A percentile compares a stretch with the other conserved stretches of the same genome.
Evolutionary conservation across 192 early-diverging fungal genomes (phyloP).

Genomic region (Umbelopsis isabellina): DNA sequence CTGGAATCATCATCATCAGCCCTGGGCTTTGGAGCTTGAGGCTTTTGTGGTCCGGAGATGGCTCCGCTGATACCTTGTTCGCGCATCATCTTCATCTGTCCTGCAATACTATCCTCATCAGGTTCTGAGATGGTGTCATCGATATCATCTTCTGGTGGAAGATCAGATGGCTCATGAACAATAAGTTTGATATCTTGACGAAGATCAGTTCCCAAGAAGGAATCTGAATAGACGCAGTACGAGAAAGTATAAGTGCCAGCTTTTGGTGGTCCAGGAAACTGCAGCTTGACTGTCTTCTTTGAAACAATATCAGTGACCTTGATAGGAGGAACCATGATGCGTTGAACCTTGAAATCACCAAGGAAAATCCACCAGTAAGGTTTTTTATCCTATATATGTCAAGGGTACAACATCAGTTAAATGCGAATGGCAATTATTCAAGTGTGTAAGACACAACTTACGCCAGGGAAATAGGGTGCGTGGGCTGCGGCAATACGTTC

Average conservation of each 20-base stretch:
- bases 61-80: slow-evolving; percentile 68
- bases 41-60: slow-evolving; percentile 42
- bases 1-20: slow-evolving; percentile 10
- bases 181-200: slow-evolving; percentile 76
- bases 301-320: slow-evolving; percentile 79
- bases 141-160: slow-evolving; percentile 74
- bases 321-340: slow-evolving; percentile 75
- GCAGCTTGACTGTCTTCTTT: slow-evolving; percentile 69
- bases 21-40: slow-evolving; percentile 14
- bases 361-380: slow-evolving; percentile 93
- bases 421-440: not conserved
- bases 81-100: slow-evolving; percentile 91
- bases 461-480: slow-evolving; percentile 68
- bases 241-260: slow-evolving; percentile 83
- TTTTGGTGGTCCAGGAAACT: slow-evolving; percentile 93
- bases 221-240: slow-evolving; percentile 87
- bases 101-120: slow-evolving; percentile 94
- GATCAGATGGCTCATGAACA: slow-evolving; percentile 70
- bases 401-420: not conserved
- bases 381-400: slow-evolving; percentile 57
- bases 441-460: slow-evolving; percentile 12
- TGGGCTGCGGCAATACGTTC: slow-evolving; percentile 50
- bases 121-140: slow-evolving; percentile 97
- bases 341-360: slow-evolving; percentile 82
- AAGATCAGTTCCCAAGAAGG: slow-evolving; percentile 84